phyloP scores from a whole-genome alignment of 345 rosid genomes.

The Litchi chinensis region DNA sequence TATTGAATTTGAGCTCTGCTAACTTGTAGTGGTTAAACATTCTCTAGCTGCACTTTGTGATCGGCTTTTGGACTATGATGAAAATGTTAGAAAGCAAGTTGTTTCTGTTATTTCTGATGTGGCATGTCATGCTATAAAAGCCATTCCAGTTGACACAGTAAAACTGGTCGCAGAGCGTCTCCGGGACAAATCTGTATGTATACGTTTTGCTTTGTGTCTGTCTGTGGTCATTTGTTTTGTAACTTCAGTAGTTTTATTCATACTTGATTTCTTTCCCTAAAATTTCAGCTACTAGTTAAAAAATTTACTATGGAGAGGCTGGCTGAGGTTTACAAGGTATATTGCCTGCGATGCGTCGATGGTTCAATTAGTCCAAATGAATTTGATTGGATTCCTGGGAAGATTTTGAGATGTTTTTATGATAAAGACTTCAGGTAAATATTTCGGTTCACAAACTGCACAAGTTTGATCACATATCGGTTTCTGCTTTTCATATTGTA shows the following conservation, averaged over 20 bases:
- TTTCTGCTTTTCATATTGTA: neutral
- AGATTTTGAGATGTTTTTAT: constrained; percentile 85
- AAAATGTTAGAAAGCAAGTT: constrained; percentile 91
- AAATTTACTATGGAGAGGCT: constrained; percentile 88
- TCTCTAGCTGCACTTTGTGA: constrained; percentile 91
- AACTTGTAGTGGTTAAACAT: constrained; percentile 22
- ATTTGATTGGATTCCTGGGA: constrained; percentile 97
- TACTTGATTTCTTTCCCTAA: constrained; percentile 3
- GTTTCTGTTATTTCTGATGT: constrained; percentile 90
- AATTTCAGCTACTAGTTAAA: constrained; percentile 77
- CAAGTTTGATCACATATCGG: neutral
- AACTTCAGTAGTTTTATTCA: constrained; percentile 13
- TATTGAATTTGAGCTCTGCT: constrained; percentile 20
- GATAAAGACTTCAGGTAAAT: constrained; percentile 92
- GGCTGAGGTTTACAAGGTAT: constrained; percentile 71
- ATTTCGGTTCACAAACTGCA: constrained; percentile 7
- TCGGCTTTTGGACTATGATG: constrained; percentile 95
- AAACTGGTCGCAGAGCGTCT: constrained; percentile 87
- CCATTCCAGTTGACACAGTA: constrained; percentile 70
- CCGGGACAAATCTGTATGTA: constrained; percentile 93
- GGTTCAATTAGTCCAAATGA: constrained; percentile 47
- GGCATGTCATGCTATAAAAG: constrained; percentile 62
- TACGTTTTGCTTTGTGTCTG: constrained; percentile 23
- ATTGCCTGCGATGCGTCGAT: constrained; percentile 56
- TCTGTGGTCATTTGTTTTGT: constrained; percentile 16